phyloP scores from a whole-genome alignment of 1,139 yeast genomes.

The Hanseniaspora uvarum region DNA sequence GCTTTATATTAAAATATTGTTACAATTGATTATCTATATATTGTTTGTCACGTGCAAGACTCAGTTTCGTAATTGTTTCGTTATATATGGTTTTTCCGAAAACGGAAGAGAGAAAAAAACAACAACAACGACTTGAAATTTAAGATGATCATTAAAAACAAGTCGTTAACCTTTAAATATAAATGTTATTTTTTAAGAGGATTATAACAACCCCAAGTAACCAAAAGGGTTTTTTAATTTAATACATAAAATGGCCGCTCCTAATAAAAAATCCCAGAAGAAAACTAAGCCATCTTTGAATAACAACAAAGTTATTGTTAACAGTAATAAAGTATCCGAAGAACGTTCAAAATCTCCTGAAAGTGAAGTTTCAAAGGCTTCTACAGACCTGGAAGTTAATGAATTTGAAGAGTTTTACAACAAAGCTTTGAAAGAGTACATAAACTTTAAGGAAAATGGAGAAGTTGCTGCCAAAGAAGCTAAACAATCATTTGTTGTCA shows the following conservation, averaged over 20 bases:
- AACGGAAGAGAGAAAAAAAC: background rate
- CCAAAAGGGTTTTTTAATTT: too few species aligned
- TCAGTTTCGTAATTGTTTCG: background rate
- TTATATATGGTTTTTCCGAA: too few species aligned
- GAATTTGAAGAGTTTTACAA: conserved; percentile 16
- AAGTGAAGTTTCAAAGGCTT: background rate
- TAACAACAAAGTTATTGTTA: conserved; percentile 11
- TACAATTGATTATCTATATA: background rate
- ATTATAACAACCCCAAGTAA: too few species aligned
- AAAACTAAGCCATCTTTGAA: conserved; percentile 3
- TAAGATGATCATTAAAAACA: too few species aligned
- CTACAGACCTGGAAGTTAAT: background rate
- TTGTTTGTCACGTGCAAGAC: background rate
- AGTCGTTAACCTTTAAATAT: too few species aligned
- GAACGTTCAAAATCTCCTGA: background rate
- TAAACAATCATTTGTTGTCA: background rate
- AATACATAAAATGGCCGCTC: background rate
- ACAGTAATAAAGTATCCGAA: background rate
- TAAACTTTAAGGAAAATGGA: conserved; percentile 8
- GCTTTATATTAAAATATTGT: conserved; percentile 22
- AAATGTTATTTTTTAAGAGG: too few species aligned
- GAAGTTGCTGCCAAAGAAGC: background rate
- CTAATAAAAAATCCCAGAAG: background rate
- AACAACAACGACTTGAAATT: background rate
- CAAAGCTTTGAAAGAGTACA: conserved; percentile 14